Conservation (phyloP, 1,139 yeast species). For the Kodamaea fungicola region DNA sequence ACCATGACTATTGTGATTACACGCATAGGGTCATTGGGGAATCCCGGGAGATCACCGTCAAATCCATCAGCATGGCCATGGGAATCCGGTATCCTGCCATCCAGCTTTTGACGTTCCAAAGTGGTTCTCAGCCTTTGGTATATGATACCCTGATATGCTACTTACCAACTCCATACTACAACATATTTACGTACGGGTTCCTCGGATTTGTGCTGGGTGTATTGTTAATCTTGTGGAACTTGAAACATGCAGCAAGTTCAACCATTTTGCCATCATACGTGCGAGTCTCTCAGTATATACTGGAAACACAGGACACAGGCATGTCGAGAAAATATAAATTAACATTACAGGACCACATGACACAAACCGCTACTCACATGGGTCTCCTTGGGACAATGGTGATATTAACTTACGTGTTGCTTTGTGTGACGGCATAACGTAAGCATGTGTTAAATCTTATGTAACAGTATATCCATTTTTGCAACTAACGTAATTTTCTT, state of each 20-base stretch:
- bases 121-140: constrained; percentile 18
- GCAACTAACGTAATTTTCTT: not conserved
- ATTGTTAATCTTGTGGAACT: constrained; percentile 28
- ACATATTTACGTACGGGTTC: constrained; percentile 35
- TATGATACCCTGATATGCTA: constrained; percentile 46
- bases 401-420: constrained; percentile 10
- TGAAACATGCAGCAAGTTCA: constrained; percentile 10
- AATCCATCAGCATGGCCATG: constrained; percentile 61
- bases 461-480: not conserved
- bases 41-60: constrained; percentile 47
- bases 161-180: constrained; percentile 47
- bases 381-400: constrained; percentile 7
- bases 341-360: constrained; percentile 12
- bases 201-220: constrained; percentile 35
- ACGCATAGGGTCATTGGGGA: constrained; percentile 20
- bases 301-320: too few species aligned
- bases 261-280: constrained; percentile 5
- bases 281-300: constrained; percentile 6
- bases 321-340: too few species aligned
- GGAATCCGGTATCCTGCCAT: constrained; percentile 54
- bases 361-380: constrained; percentile 11
- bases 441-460: not conserved
- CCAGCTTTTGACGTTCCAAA: constrained; percentile 39
- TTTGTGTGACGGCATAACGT: constrained; percentile 8
- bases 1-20: constrained; percentile 55